A percentile compares a stretch with the other conserved stretches of the same genome.
Evolutionary conservation across 2,329 filamentous ascomycete genomes (phyloP).

Genomic region (Trichophyton benhamiae): DNA sequence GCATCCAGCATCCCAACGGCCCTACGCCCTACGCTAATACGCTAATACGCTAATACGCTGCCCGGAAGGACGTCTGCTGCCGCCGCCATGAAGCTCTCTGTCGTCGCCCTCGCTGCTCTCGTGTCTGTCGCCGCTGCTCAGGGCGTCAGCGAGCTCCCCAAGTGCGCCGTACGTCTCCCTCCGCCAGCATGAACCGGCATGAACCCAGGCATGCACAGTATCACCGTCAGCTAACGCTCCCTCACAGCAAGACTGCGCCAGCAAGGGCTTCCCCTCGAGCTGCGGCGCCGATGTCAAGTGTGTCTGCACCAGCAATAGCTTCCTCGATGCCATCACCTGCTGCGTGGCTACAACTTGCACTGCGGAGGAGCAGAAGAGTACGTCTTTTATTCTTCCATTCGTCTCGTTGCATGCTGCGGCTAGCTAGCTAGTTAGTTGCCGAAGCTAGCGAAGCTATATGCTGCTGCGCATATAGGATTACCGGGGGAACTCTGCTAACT

Average conservation of each 20-base stretch:
- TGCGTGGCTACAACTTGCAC: conserved; percentile 38
- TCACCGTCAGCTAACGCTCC: not conserved
- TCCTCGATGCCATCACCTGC: conserved; percentile 39
- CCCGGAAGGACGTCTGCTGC: not conserved
- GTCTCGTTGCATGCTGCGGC: not conserved
- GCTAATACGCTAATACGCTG: not conserved
- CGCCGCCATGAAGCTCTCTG: conserved; percentile 37
- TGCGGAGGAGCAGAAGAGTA: conserved; percentile 31
- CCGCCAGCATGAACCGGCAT: too few relatives aligned
- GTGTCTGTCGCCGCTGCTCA: conserved; percentile 39
- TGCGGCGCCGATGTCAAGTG: conserved; percentile 36
- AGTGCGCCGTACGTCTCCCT: conserved; percentile 42
- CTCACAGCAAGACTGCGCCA: conserved; percentile 29
- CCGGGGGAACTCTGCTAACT: not conserved
- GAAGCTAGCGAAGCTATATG: too few relatives aligned
- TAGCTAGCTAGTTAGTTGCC: too few relatives aligned
- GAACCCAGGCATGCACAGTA: too few relatives aligned
- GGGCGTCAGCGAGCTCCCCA: conserved; percentile 34
- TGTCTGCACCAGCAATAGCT: conserved; percentile 37
- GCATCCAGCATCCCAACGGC: not conserved
- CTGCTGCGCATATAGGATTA: too few relatives aligned
- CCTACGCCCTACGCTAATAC: not conserved
- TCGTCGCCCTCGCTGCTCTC: conserved; percentile 43
- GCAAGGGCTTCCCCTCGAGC: conserved; percentile 28
- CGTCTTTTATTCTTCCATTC: conserved; percentile 10